Evolutionary conservation across 208 protist species (phyloP).

Genomic region (Acanthamoeba triangularis): DNA sequence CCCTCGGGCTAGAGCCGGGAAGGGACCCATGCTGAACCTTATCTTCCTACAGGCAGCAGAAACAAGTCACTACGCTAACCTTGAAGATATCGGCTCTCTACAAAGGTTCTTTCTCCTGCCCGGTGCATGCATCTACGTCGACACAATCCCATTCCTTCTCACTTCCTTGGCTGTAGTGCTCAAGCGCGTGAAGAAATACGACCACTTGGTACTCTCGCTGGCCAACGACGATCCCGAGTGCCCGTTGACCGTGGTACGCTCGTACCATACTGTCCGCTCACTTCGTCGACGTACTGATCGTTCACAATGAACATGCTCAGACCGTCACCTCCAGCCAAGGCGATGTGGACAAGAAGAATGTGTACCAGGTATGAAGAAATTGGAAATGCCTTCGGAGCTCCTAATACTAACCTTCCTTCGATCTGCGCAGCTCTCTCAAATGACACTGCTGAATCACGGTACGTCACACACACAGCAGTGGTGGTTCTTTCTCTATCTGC

Average conservation of each 20-base stretch:
- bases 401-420: background rate
- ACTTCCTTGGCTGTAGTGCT: background rate
- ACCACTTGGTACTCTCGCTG: background rate
- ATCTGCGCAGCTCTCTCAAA: background rate
- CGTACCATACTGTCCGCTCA: background rate
- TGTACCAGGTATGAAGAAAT: background rate
- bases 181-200: slow-evolving; percentile 7
- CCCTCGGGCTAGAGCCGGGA: background rate
- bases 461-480: background rate
- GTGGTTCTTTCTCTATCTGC: background rate
- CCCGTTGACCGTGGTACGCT: slow-evolving; percentile 7
- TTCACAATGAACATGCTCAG: background rate
- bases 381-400: too few species aligned
- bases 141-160: background rate
- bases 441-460: slow-evolving; percentile 43
- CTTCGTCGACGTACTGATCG: background rate
- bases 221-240: slow-evolving; percentile 8
- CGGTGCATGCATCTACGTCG: background rate
- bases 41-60: background rate
- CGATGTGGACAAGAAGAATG: slow-evolving; percentile 28
- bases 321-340: background rate
- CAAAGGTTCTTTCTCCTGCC: background rate
- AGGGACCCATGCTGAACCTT: background rate
- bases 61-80: background rate
- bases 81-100: slow-evolving; percentile 17